phyloP scores from a whole-genome alignment of 2,329 filamentous ascomycete genomes.

The Calonectria hawksworthii region DNA sequence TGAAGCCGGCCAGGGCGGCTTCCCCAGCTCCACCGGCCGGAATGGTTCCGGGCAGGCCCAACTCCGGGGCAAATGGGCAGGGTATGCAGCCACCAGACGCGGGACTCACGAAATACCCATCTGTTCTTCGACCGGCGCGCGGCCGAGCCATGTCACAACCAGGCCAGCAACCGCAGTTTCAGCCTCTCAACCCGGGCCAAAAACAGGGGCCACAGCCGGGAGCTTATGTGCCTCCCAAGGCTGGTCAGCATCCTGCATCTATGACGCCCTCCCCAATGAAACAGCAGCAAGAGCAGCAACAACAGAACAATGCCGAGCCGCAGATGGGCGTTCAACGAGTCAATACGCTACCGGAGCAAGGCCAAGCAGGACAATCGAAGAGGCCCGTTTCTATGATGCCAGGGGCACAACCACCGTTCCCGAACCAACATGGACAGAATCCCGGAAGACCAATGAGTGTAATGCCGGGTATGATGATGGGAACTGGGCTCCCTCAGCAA shows the following conservation, averaged over 20 bases:
- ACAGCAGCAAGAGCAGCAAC: conserved; percentile 31
- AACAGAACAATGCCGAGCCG: conserved; percentile 32
- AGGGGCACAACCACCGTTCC: conserved; percentile 11
- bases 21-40: neutral
- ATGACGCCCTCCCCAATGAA: conserved; percentile 43
- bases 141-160: conserved; percentile 29
- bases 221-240: conserved; percentile 39
- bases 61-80: conserved; percentile 1
- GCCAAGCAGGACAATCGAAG: conserved; percentile 25
- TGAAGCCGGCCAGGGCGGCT: conserved; percentile 41
- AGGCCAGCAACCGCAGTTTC: conserved; percentile 23
- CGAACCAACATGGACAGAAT: conserved; percentile 21
- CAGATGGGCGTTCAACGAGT: conserved; percentile 38
- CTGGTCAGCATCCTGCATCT: conserved; percentile 40
- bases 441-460: conserved; percentile 38
- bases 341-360: conserved; percentile 41
- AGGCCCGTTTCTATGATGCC: conserved; percentile 30
- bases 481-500: conserved; percentile 19
- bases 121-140: conserved; percentile 26
- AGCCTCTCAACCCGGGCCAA: neutral
- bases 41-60: neutral
- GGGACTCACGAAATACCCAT: conserved; percentile 23
- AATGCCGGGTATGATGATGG: conserved; percentile 40
- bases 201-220: conserved; percentile 17
- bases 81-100: neutral